Evolutionary conservation across 768 basidiomycete genomes (phyloP).

Genomic region (Mycena venus): DNA sequence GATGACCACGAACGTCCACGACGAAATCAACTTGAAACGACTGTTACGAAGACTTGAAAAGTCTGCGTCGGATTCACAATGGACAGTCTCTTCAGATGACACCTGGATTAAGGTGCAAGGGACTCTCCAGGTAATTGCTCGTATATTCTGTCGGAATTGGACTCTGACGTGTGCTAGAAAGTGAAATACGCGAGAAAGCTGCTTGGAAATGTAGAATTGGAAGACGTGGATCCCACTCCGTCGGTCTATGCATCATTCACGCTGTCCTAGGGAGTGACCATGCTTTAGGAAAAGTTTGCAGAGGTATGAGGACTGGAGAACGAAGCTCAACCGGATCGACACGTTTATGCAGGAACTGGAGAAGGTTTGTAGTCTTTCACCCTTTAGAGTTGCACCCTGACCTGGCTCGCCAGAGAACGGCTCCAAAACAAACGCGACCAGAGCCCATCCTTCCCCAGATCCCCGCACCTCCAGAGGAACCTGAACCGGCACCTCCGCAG

Average conservation of each 20-base stretch:
- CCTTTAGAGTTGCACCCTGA: not conserved
- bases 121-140: conserved; percentile 64
- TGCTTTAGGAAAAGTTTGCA: conserved; percentile 54
- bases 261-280: conserved; percentile 7
- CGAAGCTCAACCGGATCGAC: conserved; percentile 70
- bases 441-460: conserved; percentile 67
- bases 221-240: conserved; percentile 59
- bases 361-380: conserved; percentile 52
- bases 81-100: conserved; percentile 44
- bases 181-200: conserved; percentile 70
- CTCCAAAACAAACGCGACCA: conserved; percentile 55
- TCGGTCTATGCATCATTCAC: conserved; percentile 41
- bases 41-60: conserved; percentile 74
- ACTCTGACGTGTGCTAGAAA: conserved; percentile 43
- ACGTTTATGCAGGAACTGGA: conserved; percentile 63
- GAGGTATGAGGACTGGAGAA: conserved; percentile 60
- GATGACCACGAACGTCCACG: conserved; percentile 52
- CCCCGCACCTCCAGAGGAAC: conserved; percentile 53
- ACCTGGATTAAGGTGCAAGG: conserved; percentile 70
- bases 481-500: conserved; percentile 28
- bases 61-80: conserved; percentile 55
- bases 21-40: conserved; percentile 77
- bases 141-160: not conserved
- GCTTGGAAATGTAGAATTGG: conserved; percentile 69
- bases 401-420: conserved; percentile 51